Conservation (phyloP, 495 filamentous ascomycete species). For the Lophium mytilinum region DNA sequence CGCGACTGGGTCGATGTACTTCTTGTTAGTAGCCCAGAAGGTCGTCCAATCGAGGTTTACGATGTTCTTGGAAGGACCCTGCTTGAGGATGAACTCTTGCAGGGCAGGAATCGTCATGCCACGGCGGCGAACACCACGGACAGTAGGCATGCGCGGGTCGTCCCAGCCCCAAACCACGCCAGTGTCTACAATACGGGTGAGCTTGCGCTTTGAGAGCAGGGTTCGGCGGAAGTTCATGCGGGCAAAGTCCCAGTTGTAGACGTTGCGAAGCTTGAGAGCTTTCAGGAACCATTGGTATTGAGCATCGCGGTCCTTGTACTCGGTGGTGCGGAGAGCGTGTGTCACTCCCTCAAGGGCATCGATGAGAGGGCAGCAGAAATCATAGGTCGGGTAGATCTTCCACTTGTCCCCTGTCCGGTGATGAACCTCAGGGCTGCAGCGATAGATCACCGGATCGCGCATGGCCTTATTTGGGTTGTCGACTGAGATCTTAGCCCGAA, state of each 20-base stretch:
- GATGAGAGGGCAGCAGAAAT: constrained; percentile 86
- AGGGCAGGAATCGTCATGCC: constrained; percentile 87
- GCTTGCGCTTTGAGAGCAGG: constrained; percentile 86
- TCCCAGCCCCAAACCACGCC: constrained; percentile 90
- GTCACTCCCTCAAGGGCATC: constrained; percentile 89
- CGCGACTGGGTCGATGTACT: constrained; percentile 83
- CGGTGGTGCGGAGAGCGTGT: constrained; percentile 88
- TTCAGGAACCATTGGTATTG: constrained; percentile 97
- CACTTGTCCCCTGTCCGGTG: constrained; percentile 83
- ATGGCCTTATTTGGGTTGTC: constrained; percentile 79
- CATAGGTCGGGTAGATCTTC: constrained; percentile 96
- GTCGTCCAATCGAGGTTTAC: constrained; percentile 84
- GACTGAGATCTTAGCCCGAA: constrained; percentile 80
- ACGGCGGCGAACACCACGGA: constrained; percentile 78
- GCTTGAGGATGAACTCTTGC: constrained; percentile 86
- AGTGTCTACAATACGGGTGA: constrained; percentile 83
- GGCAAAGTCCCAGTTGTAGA: constrained; percentile 96
- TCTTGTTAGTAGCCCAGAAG: constrained; percentile 95
- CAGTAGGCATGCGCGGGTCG: constrained; percentile 89
- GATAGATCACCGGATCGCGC: constrained; percentile 92
- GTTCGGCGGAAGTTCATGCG: constrained; percentile 94
- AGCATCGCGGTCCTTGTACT: constrained; percentile 94
- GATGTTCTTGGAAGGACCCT: constrained; percentile 82
- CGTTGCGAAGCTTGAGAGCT: constrained; percentile 71
- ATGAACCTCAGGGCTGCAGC: constrained; percentile 71